Conservation (phyloP, 2,329 filamentous ascomycete species). For the Geosmithia putterillii region DNA sequence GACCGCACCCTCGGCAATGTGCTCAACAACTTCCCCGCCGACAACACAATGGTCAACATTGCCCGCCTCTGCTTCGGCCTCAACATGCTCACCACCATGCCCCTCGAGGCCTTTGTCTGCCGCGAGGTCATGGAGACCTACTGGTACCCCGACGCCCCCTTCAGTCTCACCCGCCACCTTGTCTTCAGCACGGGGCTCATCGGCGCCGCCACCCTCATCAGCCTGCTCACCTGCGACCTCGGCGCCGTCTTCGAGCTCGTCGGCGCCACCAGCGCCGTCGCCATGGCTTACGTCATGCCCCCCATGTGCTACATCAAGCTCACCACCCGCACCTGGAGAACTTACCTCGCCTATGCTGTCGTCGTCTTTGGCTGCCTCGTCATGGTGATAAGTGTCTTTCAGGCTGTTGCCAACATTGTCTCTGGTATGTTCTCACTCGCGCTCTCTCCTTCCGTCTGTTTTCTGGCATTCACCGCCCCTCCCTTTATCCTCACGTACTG, state of each 20-base stretch:
- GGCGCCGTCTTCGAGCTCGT: slow-evolving; percentile 93
- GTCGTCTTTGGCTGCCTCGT: slow-evolving; percentile 70
- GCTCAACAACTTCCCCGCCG: slow-evolving; percentile 88
- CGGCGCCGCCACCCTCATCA: slow-evolving; percentile 62
- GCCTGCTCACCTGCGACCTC: slow-evolving; percentile 81
- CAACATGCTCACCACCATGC: slow-evolving; percentile 96
- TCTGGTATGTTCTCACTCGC: slow-evolving; percentile 13
- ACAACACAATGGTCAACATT: slow-evolving; percentile 89
- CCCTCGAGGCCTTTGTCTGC: slow-evolving; percentile 94
- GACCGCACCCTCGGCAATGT: slow-evolving; percentile 89
- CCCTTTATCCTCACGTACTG: too few relatives aligned
- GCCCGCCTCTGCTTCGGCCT: slow-evolving; percentile 91
- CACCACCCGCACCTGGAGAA: slow-evolving; percentile 63
- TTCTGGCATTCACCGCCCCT: too few relatives aligned
- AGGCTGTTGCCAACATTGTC: slow-evolving; percentile 59
- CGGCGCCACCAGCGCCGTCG: slow-evolving; percentile 86
- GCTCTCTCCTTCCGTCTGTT: too few relatives aligned
- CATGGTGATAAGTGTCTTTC: slow-evolving; percentile 68
- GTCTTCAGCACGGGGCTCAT: slow-evolving; percentile 78
- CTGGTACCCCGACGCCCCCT: slow-evolving; percentile 55
- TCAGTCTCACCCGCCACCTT: slow-evolving; percentile 73
- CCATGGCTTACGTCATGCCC: slow-evolving; percentile 88
- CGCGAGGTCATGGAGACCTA: slow-evolving; percentile 93
- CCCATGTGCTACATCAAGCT: slow-evolving; percentile 93
- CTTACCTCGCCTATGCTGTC: slow-evolving; percentile 57